Percentiles rank a stretch among this genome's conserved stretches.
Conservation (phyloP, 495 filamentous ascomycete genomes). For the Cudoniella acicularis region DNA sequence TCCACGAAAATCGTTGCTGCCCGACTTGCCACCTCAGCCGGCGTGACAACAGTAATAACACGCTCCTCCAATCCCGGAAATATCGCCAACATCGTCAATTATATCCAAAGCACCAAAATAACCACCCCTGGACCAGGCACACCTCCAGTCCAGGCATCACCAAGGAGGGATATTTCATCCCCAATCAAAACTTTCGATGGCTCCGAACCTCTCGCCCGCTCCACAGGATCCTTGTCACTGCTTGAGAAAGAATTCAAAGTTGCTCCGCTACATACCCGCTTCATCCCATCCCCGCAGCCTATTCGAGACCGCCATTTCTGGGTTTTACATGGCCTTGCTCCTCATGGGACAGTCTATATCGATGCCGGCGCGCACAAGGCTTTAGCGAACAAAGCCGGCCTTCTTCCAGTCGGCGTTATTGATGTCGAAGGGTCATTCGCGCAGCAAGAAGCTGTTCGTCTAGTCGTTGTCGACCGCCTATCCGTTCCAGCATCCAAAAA, state of each 20-base stretch:
- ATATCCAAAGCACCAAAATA: slow-evolving; percentile 61
- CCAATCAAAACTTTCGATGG: slow-evolving; percentile 18
- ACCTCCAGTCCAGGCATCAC: background rate
- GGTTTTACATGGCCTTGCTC: slow-evolving; percentile 90
- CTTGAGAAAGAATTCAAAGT: slow-evolving; percentile 4
- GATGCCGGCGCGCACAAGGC: slow-evolving; percentile 83
- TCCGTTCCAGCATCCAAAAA: background rate
- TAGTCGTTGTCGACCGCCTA: slow-evolving; percentile 65
- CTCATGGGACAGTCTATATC: slow-evolving; percentile 88
- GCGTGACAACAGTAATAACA: slow-evolving; percentile 93
- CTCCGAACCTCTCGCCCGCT: slow-evolving; percentile 32
- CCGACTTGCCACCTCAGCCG: slow-evolving; percentile 86
- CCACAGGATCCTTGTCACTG: slow-evolving; percentile 35
- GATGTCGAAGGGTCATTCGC: slow-evolving; percentile 83
- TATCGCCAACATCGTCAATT: slow-evolving; percentile 77
- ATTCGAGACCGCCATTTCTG: slow-evolving; percentile 94
- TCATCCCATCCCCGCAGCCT: slow-evolving; percentile 79
- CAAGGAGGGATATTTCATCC: slow-evolving; percentile 13
- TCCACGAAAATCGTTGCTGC: slow-evolving; percentile 96
- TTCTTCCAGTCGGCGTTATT: slow-evolving; percentile 87
- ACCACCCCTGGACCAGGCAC: background rate
- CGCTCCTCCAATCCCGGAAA: slow-evolving; percentile 90
- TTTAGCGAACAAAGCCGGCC: slow-evolving; percentile 75
- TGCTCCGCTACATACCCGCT: slow-evolving; percentile 73
- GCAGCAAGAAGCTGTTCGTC: slow-evolving; percentile 84